Evolutionary conservation across 352 stramenopile species (phyloP), one percentile per base, ranked within the genome.

Genomic region (Pythium aquatile): DNA sequence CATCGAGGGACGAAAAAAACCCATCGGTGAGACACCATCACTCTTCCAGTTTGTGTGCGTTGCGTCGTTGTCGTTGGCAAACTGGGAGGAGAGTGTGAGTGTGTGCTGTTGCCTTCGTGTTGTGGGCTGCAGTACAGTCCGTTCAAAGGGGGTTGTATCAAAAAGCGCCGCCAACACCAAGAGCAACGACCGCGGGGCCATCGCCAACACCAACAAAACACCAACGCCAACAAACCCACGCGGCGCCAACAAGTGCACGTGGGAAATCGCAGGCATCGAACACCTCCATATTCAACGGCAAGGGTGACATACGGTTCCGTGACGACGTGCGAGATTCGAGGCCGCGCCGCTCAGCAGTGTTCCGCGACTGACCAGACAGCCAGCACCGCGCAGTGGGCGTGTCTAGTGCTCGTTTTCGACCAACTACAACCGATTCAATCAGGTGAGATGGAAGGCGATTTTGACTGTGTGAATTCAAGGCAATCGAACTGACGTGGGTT

Each of bases 1-100:
- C 28, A 51, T 51, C 30, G 39, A 37, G 37, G 44, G n/a, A 29
- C n/a, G n/a, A 51, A 51, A 51, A 51, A 44, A 51, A 51, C 16
- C 16, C 44, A 51, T 51, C 44, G 20, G 44, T 51, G 44, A 51
- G 44, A 51, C 44, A 61, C 55, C 55, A 61, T 61, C 55, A 61
- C 55, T 61, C 55, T 61, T 39, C 24, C 48, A 37, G 48, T 55
- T 55, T 55, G 48, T 26, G 48, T 55, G 48, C 28, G 29, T 32
- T 55, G 48, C 30, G 44, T 28, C 44, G 40, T 51, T 51, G 44
- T 51, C n/a, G 44, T 30, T 24, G 44, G 44, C 44, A n/a, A 51
- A 51, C n/a, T 51, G 44, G 44, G 44, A 28, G 44, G 44, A 51
- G 44, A 30, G 44, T 30, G 44, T 51, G 44, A 30, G 44, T 51